Base-by-base conservation (phyloP, 352 stramenopile species). In the Blastocystis hominis region DNA sequence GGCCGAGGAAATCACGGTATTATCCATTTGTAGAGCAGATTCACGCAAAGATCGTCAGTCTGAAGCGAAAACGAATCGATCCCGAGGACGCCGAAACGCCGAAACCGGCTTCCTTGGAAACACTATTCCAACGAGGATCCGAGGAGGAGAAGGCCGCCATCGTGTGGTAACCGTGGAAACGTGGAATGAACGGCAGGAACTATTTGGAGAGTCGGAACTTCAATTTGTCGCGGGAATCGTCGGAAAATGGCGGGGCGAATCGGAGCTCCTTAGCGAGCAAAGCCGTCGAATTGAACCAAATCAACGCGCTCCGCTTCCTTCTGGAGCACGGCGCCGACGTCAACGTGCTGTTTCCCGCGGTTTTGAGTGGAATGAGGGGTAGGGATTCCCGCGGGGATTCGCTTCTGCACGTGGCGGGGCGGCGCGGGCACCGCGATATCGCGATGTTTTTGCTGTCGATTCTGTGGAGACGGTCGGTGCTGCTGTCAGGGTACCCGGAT, bases 401-500 rank as follows among this genome's bases (percentile, higher is more conserved):
- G 44, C 36, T 87, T 44, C 50, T 87, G 20, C 77, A 87, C 44
- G 30, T 77, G 15, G 77, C 77, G 17, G 77, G 62, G 15, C 24
- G 10, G 61, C n/a, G n/a, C n/a, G 66, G 66, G 44, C n/a, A 72
- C n/a, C n/a, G 50, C 24, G 30, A 59, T 17, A 64, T 87, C 13
- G 62, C 62, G 30, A 87, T 87, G 77, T 15, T 87, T 20, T 47
- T 87, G 44, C 77, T 87, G 3, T 87, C 77, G 2, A 61, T 87
- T 24, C 61, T 87, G 20, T 87, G 77, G 77, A 30, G 77, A 10
- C 59, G 64, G 30, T 61, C 62, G 15, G 63, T 87, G 2, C 44
- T 87, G n/a, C 70, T 87, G 15, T 75, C 62, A 24, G 77, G 77
- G 30, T 87, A 87, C 34, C 77, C 77, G 10, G 77, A 87, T 44